Base-by-base conservation (phyloP, 768 basidiomycete genomes). In the Calocera viscosa region DNA sequence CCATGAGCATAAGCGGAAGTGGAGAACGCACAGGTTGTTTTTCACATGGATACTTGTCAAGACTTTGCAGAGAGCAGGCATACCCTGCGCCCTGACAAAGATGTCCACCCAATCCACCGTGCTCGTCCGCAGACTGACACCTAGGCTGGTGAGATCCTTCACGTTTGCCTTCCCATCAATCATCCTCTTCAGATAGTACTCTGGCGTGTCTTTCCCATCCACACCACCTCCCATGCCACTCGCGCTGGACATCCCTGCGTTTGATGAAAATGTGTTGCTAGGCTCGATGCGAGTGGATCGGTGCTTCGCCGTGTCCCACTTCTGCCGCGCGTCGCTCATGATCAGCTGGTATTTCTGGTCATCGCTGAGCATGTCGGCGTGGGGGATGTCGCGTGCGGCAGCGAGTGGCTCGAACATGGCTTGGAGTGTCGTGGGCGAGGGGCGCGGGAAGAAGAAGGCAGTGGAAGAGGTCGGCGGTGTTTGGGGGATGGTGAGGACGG, bases 331-430 rank as follows among this genome's bases (percentile, higher is more conserved):
- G 70, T 90, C 88, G 67, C 85, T 90, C 73, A 88, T 83, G 5
- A 99, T 88, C 73, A 98, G 84, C 70, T 81, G 80, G 94, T 95
- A 99, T 77, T 97, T 97, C 75, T 91, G 90, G 33, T 91, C 88
- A 26, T 90, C 81, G 17, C 83, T 72, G 67, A 91, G 78, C 68
- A 81, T 76, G 10, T 84, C 82, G 30, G 87, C 76, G 28, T 84
- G 83, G 17, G 64, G 65, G 1, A 72, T 67, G 12, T 84, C 88
- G 47, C 91, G 84, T 30, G 83, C 86, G 43, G 83, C 82, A 71
- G 84, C 83, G 66, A 96, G 83, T 66, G 86, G 83, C 69, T 90
- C 83, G 74, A 96, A 97, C 63, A 94, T 78, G 2, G 76, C 79
- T 74, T 94, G 87, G 28, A 98, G 30, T 87, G 66, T 92, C 88